Evolutionary conservation across 169 alveolate genomes (phyloP).

Genomic region (Cryptosporidium sp.): DNA sequence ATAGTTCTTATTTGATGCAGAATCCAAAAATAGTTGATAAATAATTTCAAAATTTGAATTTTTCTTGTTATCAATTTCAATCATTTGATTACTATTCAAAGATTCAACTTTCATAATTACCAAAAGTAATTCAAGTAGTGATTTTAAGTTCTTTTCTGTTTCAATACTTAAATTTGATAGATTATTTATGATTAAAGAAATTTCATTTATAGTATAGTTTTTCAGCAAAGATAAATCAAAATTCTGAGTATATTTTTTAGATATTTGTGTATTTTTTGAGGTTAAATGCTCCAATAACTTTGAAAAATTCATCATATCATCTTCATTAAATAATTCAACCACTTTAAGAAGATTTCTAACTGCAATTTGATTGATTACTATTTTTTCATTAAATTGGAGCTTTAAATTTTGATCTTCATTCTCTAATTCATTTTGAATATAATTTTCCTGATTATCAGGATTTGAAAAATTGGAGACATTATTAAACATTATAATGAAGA

Average conservation of each 20-base stretch:
- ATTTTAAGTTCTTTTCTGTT: neutral
- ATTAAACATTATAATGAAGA: slow-evolving; percentile 34
- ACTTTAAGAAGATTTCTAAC: slow-evolving; percentile 14
- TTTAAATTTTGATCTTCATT: slow-evolving; percentile 8
- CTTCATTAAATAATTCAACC: neutral
- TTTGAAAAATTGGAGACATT: slow-evolving; percentile 5
- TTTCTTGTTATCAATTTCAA: neutral
- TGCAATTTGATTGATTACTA: neutral
- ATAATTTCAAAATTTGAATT: slow-evolving; percentile 10
- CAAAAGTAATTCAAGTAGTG: slow-evolving; percentile 13
- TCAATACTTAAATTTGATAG: neutral
- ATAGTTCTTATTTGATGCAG: neutral
- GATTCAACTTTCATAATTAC: slow-evolving; percentile 30
- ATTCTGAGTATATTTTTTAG: slow-evolving; percentile 38
- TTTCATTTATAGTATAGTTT: slow-evolving; percentile 42
- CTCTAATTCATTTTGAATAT: slow-evolving; percentile 9
- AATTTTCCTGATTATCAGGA: slow-evolving; percentile 5
- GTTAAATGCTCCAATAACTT: slow-evolving; percentile 30
- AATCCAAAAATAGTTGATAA: neutral
- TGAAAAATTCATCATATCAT: slow-evolving; percentile 36
- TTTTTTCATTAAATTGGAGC: slow-evolving; percentile 13
- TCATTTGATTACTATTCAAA: slow-evolving; percentile 18
- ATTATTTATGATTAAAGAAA: neutral
- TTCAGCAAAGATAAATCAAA: slow-evolving; percentile 18
- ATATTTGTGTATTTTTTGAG: slow-evolving; percentile 1